Percentiles rank a stretch among this genome's conserved stretches.
These are phyloP conservation scores for Candida koratica DNA, from an alignment of 805 yeast genomes.

Conservation along the genomic window DNA sequence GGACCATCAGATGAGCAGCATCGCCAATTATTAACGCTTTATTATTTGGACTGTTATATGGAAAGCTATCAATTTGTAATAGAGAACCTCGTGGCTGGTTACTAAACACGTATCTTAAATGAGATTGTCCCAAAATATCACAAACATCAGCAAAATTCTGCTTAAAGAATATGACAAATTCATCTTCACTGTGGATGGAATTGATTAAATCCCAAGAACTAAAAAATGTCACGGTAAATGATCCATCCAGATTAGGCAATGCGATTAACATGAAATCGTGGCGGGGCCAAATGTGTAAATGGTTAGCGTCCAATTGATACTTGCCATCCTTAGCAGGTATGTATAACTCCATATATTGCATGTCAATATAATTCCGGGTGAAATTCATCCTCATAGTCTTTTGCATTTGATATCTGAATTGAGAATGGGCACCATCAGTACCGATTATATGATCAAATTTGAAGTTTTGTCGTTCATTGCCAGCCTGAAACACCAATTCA, in stretches of 20 bases:
- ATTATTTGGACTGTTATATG: conserved; percentile 61
- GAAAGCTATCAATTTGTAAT: conserved; percentile 64
- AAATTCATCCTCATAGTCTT: conserved; percentile 64
- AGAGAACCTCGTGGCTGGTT: conserved; percentile 74
- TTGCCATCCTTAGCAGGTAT: conserved; percentile 52
- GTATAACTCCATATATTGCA: conserved; percentile 75
- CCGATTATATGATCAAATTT: conserved; percentile 66
- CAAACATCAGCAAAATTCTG: conserved; percentile 72
- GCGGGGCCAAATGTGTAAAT: conserved; percentile 92
- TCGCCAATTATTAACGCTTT: conserved; percentile 76
- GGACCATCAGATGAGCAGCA: conserved; percentile 96
- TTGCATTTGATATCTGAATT: conserved; percentile 65
- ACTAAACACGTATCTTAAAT: conserved; percentile 46
- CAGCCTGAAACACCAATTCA: conserved; percentile 20
- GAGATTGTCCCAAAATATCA: conserved; percentile 57
- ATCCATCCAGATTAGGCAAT: conserved; percentile 76
- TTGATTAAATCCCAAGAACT: conserved; percentile 72
- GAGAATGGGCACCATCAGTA: conserved; percentile 82
- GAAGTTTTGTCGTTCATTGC: conserved; percentile 17
- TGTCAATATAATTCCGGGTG: conserved; percentile 74
- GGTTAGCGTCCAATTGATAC: conserved; percentile 64
- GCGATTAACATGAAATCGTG: conserved; percentile 85
- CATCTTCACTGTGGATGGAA: conserved; percentile 40
- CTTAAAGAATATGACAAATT: conserved; percentile 52
- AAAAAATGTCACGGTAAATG: conserved; percentile 87